Conservation (phyloP, 1,139 yeast species). For the Candida sp. region DNA sequence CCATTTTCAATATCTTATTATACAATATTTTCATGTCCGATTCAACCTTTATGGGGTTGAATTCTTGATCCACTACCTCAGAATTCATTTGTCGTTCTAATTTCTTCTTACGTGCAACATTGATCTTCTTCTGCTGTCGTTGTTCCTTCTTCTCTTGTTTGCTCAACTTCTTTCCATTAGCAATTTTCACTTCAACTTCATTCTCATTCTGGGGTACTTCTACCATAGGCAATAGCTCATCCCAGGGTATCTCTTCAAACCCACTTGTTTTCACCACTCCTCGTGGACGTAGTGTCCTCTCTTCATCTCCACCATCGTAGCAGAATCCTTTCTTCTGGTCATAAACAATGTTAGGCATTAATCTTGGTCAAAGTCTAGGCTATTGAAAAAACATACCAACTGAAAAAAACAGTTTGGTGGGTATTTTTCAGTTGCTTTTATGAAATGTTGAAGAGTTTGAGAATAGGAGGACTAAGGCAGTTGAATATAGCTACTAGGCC, state of each 20-base stretch:
- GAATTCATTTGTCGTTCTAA: slow-evolving; percentile 14
- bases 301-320: not conserved
- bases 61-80: slow-evolving; percentile 1
- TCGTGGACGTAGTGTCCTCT: not conserved
- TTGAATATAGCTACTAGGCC: slow-evolving; percentile 14
- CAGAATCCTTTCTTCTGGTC: slow-evolving; percentile 1
- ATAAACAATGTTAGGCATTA: not conserved
- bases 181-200: not conserved
- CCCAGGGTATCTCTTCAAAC: slow-evolving; percentile 1
- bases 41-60: slow-evolving; percentile 18
- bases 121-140: slow-evolving; percentile 27
- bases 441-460: not conserved
- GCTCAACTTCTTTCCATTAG: slow-evolving; percentile 10
- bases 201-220: not conserved
- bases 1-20: slow-evolving; percentile 9
- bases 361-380: too few species aligned
- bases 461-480: not conserved
- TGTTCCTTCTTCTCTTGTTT: slow-evolving; percentile 28
- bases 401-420: too few species aligned
- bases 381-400: too few species aligned
- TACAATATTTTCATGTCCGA: slow-evolving; percentile 20
- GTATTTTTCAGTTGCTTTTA: too few species aligned
- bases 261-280: not conserved
- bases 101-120: slow-evolving; percentile 19
- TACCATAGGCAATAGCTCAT: not conserved